A percentile compares a stretch with the other conserved stretches of the same genome.
These are phyloP conservation scores for Pulicaria dysenterica DNA, from an alignment of 129 eudicot genomes.

Conservation along the genomic window DNA sequence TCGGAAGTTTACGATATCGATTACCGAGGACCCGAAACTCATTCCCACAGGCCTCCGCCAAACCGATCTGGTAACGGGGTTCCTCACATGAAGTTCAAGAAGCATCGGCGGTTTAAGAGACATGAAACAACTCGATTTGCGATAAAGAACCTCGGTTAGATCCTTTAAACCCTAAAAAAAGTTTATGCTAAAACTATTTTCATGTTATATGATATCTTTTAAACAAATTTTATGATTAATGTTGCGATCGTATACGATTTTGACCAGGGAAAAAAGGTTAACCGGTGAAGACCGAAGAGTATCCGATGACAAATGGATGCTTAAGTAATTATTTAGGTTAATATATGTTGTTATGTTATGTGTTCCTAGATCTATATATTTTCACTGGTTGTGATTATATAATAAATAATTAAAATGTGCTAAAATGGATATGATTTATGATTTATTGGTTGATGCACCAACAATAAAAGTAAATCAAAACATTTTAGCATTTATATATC, in stretches of 20 bases:
- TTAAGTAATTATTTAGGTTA: not conserved
- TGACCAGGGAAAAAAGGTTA: conserved; percentile 34
- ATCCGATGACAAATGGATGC: conserved; percentile 11
- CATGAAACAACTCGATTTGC: not conserved
- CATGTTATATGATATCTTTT: not conserved
- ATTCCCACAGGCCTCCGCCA: conserved; percentile 66
- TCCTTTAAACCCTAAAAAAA: not conserved
- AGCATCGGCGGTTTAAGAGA: conserved; percentile 41
- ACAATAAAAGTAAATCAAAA: conserved; percentile 21
- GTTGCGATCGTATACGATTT: no score
- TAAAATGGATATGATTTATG: conserved; percentile 38
- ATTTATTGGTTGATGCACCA: conserved; percentile 17
- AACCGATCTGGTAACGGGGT: conserved; percentile 30
- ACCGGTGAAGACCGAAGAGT: conserved; percentile 25
- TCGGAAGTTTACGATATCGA: conserved; percentile 60
- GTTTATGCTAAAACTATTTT: not conserved
- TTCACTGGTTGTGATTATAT: not conserved
- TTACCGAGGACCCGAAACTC: conserved; percentile 82
- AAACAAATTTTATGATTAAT: not conserved
- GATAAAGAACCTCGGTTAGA: conserved; percentile 32
- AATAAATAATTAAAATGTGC: not conserved
- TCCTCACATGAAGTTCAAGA: conserved; percentile 28
- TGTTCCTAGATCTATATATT: not conserved
- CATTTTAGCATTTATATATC: conserved; percentile 27
- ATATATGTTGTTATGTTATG: not conserved